These are phyloP conservation scores for Boletus edulis DNA, from an alignment of 768 basidiomycete species.

Conservation along the genomic window DNA sequence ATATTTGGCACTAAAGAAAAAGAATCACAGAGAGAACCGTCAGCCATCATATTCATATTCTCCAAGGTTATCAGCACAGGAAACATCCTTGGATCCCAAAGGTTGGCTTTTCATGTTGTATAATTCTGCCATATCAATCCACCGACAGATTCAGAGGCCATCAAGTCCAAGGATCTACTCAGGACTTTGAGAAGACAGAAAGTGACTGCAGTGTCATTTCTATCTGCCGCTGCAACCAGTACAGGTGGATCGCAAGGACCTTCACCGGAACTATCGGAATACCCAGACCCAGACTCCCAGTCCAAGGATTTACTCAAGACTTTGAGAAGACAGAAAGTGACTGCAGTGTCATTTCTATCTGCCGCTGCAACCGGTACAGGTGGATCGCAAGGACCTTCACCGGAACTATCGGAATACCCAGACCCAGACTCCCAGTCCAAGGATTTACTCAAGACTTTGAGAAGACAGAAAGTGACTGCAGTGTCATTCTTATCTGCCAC, in stretches of 20 bases:
- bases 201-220: not conserved
- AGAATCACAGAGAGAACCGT: not conserved
- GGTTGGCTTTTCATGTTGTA: not conserved
- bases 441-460: not conserved
- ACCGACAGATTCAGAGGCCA: no score
- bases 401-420: not conserved
- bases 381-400: no score
- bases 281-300: no score
- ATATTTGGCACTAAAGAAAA: not conserved
- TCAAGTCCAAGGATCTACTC: not conserved
- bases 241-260: no score
- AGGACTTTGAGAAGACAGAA: not conserved
- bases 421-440: no score
- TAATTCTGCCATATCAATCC: no score
- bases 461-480: not conserved
- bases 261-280: not conserved
- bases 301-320: not conserved
- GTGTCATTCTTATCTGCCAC: not conserved
- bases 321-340: not conserved
- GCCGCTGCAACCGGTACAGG: fast-evolving
- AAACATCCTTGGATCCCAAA: not conserved
- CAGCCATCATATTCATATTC: not conserved
- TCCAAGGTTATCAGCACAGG: no score
- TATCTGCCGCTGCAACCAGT: fast-evolving
- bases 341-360: not conserved